Base-by-base conservation (phyloP, 2,329 filamentous ascomycete species). In the Cordyceps tenuipes region DNA sequence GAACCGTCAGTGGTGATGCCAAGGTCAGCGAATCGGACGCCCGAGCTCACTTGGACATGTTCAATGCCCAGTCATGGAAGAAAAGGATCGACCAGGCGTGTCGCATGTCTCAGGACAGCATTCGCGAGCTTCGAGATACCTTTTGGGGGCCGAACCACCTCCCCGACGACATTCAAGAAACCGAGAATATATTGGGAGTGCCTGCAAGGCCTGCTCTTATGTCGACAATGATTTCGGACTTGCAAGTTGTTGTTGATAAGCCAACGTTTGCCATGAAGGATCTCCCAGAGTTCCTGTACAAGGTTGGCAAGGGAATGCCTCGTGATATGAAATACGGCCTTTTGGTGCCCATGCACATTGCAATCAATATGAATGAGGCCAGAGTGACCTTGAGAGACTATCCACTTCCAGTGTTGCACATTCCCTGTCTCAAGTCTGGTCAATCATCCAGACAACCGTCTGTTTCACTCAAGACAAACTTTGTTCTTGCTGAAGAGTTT, bases 301-400 rank as follows among this genome's bases (percentile, higher is more conserved):
- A 85, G 52, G 87, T 97, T 61, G 94, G 94, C n/a, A 99, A 99
- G 75, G 94, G 94, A 1, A 95, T 99, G 85, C 94, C 94, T 1
- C 81, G 85, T 63, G 87, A 95, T 68, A 99, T 91, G 83, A 79
- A 93, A 68, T 99, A 97, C 71, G 86, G 91, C 10, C 79, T 99
- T 21, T 80, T 99, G 19, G 79, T 99, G 12, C 95, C 94, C 0
- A 91, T 97, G 86, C 89, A 89, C 71, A 81, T 99, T 2, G 86
- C 91, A 64, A 82, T 99, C 63, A 89, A 89, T 62, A 92, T 97
- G 86, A 89, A 91, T 54, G 94, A 99, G 73, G 90, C 87, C 10
- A 86, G 89, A 63, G 82, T 95, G n/a, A 88, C 87, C 15, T 76
- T 99, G 23, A 85, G 94, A 64, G 94, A 99, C 74, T 99, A 99